Evolutionary conservation across 139 green algal species (phyloP), one percentile per base, ranked within the genome.

Genomic region (Chlorella sp.): DNA sequence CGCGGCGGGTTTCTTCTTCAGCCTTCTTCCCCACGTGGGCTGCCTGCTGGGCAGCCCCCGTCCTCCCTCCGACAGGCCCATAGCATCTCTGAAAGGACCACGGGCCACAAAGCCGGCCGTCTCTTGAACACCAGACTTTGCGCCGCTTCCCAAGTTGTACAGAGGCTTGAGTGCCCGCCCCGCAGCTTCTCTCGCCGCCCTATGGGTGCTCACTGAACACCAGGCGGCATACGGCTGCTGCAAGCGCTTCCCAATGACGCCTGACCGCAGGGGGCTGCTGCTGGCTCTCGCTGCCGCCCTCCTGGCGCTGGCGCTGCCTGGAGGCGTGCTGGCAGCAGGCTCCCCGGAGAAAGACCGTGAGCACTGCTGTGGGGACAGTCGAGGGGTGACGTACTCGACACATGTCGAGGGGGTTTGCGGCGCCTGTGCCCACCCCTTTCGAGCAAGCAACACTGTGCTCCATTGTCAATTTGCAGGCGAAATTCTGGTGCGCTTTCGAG

Each of bases 341-440:
- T 81, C 64, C 22, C 83, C 83, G 64, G 83, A 88, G 15, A 60
- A 88, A 73, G 83, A 88, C 21, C 37, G 83, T 88, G 66, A 88
- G 83, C 76, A 42, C 30, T 0, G 30, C 48, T 34, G 16, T 83
- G 37, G 32, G 28, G n/a, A 16, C 34, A 5, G 37, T 36, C 12
- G 22, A 9, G 2, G 21, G 22, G 36, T 2, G 36, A 15, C 22
- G 71, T n/a, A 34, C 71, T n/a, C 32, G 39, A 11, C 78, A 83
- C 39, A 64, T 83, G 78, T n/a, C n/a, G n/a, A n/a, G n/a, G n/a
- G 32, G 77, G 77, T n/a, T 36, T 14, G 2, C 5, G 48, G 48
- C 48, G 48, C 48, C 11, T 30, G 79, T 22, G 14, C 24, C 79
- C 26, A 21, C 9, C 42, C 7, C 28, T 24, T 84, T 30, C 14